Base-by-base conservation (phyloP, 305 asterid genomes). In the Fraxinus baroniana region DNA sequence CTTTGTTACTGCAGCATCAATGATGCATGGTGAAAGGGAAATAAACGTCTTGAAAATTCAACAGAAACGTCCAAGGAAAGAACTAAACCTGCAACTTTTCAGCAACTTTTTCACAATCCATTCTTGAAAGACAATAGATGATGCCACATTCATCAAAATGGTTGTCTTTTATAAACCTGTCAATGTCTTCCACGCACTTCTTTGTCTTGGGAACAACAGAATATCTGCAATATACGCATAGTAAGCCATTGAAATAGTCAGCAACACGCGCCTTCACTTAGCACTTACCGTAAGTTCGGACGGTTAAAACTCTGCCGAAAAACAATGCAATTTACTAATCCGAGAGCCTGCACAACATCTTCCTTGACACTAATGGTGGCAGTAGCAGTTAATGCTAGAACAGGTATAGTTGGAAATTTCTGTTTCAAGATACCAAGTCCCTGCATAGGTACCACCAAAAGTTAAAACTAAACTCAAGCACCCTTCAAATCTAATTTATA, bases 321-420 rank as follows among this genome's bases (percentile, higher is more conserved):
- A 83, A 97, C 88, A 81, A 97, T 85, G 90, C 99, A 97, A 83
- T 97, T 93, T 79, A 90, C 93, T 71, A 97, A 95, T 87, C 98
- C 98, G 74, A 97, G 98, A 83, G 99, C 99, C 87, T 93, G 98
- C 81, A 97, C 99, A 81, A 94, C 99, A 90, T 97, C 99, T 90
- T 97, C 99, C 89, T 97, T 93, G 86, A 97, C 98, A 80, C 98
- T 94, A 74, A 84, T 75, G 82, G 98, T 97, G 79, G 99, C 99
- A 78, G 99, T 97, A 79, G 99, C 99, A 66, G 99, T 97, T 88
- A 97, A 90, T 78, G 99, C 98, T 84, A 97, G 87, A 82, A 95
- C 97, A 83, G 99, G 99, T 79, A 90, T 91, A 74, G 85, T 85
- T 78, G 98, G 97, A 86, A 97, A 97, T 90, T 91, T 94, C 84